phyloP scores from a whole-genome alignment of 331 rosid species.

The Malus hybrid region DNA sequence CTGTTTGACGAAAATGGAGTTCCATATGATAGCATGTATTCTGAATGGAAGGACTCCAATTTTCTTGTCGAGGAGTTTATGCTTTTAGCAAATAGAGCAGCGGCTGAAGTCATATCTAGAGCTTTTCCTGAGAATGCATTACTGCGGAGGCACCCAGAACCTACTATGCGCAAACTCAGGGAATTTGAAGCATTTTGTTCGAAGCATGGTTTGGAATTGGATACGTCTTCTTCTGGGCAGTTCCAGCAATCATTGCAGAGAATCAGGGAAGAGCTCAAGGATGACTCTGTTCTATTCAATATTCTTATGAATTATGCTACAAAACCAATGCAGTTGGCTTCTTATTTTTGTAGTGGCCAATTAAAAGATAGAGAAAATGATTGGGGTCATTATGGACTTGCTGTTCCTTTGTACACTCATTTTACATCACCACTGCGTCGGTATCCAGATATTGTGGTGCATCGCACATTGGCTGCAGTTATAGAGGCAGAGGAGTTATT shows the following conservation, averaged over 20 bases:
- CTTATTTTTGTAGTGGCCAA: conserved; percentile 78
- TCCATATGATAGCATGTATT: conserved; percentile 52
- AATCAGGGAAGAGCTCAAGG: conserved; percentile 64
- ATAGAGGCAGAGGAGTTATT: conserved; percentile 78
- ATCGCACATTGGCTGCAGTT: conserved; percentile 70
- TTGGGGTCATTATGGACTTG: conserved; percentile 77
- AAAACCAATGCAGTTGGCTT: conserved; percentile 72
- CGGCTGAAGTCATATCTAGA: conserved; percentile 75
- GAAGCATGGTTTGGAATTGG: conserved; percentile 66
- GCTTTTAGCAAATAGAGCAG: conserved; percentile 83
- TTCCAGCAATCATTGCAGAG: conserved; percentile 51
- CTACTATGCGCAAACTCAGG: conserved; percentile 62
- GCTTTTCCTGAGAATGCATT: conserved; percentile 79
- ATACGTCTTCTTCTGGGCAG: conserved; percentile 70
- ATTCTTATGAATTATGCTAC: conserved; percentile 67
- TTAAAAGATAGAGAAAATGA: conserved; percentile 35
- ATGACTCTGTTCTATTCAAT: conserved; percentile 52
- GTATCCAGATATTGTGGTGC: conserved; percentile 89
- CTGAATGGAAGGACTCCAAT: conserved; percentile 49
- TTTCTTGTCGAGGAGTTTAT: conserved; percentile 83
- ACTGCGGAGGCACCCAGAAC: conserved; percentile 87
- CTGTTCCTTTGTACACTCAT: conserved; percentile 80
- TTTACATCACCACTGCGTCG: conserved; percentile 88
- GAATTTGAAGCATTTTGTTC: conserved; percentile 78
- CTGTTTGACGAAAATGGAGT: conserved; percentile 61